These are phyloP conservation scores for Lactifluus echinatus DNA, from an alignment of 768 basidiomycete species.

Conservation along the genomic window DNA sequence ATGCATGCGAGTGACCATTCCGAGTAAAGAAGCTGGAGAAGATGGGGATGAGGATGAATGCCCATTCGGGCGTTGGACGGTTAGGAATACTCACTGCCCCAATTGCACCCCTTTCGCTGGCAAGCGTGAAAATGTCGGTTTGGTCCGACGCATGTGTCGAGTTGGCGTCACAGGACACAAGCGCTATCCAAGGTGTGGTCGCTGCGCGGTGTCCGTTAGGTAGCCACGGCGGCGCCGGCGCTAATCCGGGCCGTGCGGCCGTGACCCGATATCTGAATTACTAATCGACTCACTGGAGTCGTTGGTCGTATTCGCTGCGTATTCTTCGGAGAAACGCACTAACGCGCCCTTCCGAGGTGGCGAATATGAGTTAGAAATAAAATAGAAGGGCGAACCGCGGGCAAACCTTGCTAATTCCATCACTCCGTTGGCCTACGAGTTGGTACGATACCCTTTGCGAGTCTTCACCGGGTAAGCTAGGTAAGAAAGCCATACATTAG, in stretches of 20 bases:
- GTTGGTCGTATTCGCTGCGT: conserved; percentile 30
- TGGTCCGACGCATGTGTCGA: conserved; percentile 51
- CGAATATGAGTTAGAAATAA: neutral
- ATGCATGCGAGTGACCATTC: conserved; percentile 60
- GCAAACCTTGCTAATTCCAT: conserved; percentile 48
- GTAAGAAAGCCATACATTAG: conserved; percentile 5
- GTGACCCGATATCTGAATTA: neutral
- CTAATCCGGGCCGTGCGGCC: neutral
- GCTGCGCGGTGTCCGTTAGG: conserved; percentile 30
- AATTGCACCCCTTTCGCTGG: conserved; percentile 67
- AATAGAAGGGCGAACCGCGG: neutral
- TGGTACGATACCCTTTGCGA: conserved; percentile 51
- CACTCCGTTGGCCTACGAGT: conserved; percentile 41
- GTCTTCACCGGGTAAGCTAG: conserved; percentile 35
- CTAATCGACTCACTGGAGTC: conserved; percentile 35
- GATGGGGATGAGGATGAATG: neutral
- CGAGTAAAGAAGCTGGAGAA: conserved; percentile 66
- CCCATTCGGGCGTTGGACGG: neutral
- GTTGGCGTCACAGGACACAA: conserved; percentile 77
- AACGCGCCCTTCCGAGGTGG: conserved; percentile 54
- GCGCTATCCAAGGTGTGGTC: conserved; percentile 83
- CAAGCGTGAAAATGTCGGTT: conserved; percentile 76
- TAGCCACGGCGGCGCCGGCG: neutral
- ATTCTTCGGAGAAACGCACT: conserved; percentile 71
- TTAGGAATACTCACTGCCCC: conserved; percentile 48